These are phyloP conservation scores for Hsuehochloa calcarea DNA, from an alignment of 176 grass and related monocot species.

Conservation along the genomic window DNA sequence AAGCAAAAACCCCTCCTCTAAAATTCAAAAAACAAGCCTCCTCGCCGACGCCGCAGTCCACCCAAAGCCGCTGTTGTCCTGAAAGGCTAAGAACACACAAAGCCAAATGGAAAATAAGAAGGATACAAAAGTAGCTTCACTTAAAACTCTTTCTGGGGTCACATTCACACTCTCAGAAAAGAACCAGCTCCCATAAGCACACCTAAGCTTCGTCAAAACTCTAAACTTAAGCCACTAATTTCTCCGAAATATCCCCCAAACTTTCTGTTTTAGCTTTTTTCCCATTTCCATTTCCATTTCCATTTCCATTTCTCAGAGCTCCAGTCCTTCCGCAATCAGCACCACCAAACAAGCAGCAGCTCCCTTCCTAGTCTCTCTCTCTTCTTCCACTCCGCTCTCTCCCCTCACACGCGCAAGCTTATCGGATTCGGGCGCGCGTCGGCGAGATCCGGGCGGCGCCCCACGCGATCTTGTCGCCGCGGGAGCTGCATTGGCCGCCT, in stretches of 20 bases:
- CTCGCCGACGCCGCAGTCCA: background rate
- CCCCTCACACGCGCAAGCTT: slow-evolving; percentile 18
- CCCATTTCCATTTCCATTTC: background rate
- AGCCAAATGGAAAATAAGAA: background rate
- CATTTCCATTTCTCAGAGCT: no score
- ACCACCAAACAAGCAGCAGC: slow-evolving; percentile 31
- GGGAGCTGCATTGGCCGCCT: slow-evolving; percentile 44
- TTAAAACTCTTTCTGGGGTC: background rate
- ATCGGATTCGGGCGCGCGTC: slow-evolving; percentile 33
- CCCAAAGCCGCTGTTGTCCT: slow-evolving; percentile 31
- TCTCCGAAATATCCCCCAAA: background rate
- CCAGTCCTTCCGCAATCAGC: slow-evolving; percentile 5
- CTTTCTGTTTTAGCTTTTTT: slow-evolving; percentile 19
- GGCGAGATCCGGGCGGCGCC: slow-evolving; percentile 40
- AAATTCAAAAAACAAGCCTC: slow-evolving; percentile 18
- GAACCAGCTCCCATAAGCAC: slow-evolving; percentile 7
- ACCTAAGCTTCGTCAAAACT: background rate
- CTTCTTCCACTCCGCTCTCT: slow-evolving; percentile 42
- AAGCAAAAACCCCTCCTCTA: slow-evolving; percentile 25
- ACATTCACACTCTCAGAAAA: background rate
- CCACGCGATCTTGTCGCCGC: slow-evolving; percentile 32
- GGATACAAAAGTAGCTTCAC: background rate
- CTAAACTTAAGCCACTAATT: slow-evolving; percentile 14
- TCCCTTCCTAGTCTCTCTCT: background rate
- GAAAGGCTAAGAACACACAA: background rate